Evolutionary conservation across 108 stramenopile genomes (phyloP), one percentile per base, ranked within the genome.

Genomic region (Epithemia pelagica): DNA sequence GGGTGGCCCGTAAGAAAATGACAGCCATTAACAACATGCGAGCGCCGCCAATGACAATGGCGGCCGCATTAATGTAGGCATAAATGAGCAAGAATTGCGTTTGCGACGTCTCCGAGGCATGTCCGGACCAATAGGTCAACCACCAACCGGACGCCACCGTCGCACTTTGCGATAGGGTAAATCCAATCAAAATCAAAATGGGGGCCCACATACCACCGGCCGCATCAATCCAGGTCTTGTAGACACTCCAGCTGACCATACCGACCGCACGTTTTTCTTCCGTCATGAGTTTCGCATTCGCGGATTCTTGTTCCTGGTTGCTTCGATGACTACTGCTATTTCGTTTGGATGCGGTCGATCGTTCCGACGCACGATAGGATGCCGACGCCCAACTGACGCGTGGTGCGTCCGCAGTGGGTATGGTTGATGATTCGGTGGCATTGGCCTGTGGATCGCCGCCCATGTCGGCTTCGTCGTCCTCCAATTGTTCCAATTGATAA

Each of bases 71-170:
- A 62, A 93, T 78, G 19, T 67, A 24, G 10, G 84, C 84, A 66
- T 90, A 93, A 1, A 87, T 73, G 28, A 54, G 63, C 0, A 88
- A 64, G 62, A 80, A 82, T 3, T 56, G 0, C 2, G 26, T 10
- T n/a, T 78, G 65, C 23, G 30, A 30, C 58, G 28, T 69, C 54
- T n/a, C 58, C 28, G n/a, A 21, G 29, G 33, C 66, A 31, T 73
- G 72, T 23, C 23, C 28, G 32, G 57, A 72, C 87, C 90, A 91
- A 32, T 64, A 64, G 18, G 87, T 75, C 21, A 92, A 66, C 91
- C 91, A 92, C 86, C 86, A 95, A 56, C 79, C 79, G 23, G 85
- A 79, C 15, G 64, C 22, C n/a, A 91, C 77, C 58, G 59, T 73
- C 26, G 82, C 33, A 28, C 25, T 57, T 64, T 94, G 82, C 15